Evolutionary conservation across 306 rosid genomes (phyloP), one percentile per base, ranked within the genome.

Genomic region (Medicago lupulina): DNA sequence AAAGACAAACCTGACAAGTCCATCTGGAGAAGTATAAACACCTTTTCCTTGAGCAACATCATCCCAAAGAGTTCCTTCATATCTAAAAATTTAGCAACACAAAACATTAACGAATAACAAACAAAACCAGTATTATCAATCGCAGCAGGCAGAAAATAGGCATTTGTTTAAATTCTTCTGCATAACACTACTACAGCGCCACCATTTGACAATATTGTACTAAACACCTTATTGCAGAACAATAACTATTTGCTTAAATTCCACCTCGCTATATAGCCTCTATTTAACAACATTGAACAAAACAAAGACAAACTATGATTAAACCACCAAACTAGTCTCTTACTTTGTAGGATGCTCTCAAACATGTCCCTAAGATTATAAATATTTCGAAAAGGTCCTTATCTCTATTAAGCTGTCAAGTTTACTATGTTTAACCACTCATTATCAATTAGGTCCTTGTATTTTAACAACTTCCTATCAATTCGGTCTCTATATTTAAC

Each of bases 41-140:
- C 99, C 99, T 86, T 87, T 95, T 9, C 99, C 99, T 46, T 95
- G 99, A 62, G 97, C 97, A 88, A 87, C 76, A 85, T 95, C 99
- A 88, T 95, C 97, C 99, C 99, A 95, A 76, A 89, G 82, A 34
- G 99, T 95, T 36, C 99, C 97, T 85, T 95, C 99, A 79, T 90
- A 92, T 87, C 99, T 95, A 82, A 41, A 51, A 57, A 66, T 31
- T 8, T 8, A 50, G 4, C 34, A 58, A 23, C 16, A 58, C 39
- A 58, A 1, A 58, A 23, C 17, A 58, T 11, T 25, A 10, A 58
- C 2, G 25, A 58, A 25, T 4, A 57, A 57, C 62, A 19, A 19
- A 51, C 58, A 49, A 49, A 49, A 49, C 18, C 18, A 49, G 8
- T 16, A 49, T 49, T 49, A 8, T 4, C 53, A 4, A 46, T 34